These are phyloP conservation scores for Candida lessepsii DNA, from an alignment of 805 yeast genomes.

Conservation along the genomic window DNA sequence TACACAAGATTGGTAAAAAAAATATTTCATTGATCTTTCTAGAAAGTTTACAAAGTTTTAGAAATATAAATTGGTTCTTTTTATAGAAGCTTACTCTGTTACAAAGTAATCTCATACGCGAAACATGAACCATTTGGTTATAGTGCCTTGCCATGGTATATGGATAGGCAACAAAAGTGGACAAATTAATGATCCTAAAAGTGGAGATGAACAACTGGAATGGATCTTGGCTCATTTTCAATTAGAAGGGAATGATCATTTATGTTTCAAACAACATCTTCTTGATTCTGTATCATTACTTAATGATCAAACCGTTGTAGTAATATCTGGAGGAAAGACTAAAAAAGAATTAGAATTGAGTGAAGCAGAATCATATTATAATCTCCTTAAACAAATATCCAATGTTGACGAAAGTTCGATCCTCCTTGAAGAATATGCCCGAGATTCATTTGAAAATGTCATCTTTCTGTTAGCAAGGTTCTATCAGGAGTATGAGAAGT, in stretches of 20 bases:
- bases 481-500: constrained; percentile 42
- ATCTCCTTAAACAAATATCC: constrained; percentile 37
- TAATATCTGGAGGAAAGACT: constrained; percentile 73
- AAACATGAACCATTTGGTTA: constrained; percentile 25
- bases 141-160: constrained; percentile 56
- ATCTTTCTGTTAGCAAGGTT: constrained; percentile 58
- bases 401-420: constrained; percentile 22
- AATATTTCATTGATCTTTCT: too few relatives aligned
- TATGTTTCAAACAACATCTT: constrained; percentile 64
- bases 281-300: constrained; percentile 34
- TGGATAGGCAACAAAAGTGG: constrained; percentile 37
- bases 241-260: constrained; percentile 64
- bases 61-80: too few relatives aligned
- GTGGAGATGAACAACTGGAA: constrained; percentile 33
- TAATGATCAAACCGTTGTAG: constrained; percentile 31
- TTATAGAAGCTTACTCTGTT: too few relatives aligned
- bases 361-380: constrained; percentile 59
- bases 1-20: too few relatives aligned
- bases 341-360: constrained; percentile 52
- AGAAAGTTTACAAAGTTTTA: too few relatives aligned
- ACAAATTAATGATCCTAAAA: constrained; percentile 30
- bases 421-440: constrained; percentile 65
- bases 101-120: too few relatives aligned
- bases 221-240: constrained; percentile 75
- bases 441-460: constrained; percentile 80